Base-by-base conservation (phyloP, 495 filamentous ascomycete genomes). In the Penicillium tannophilum region DNA sequence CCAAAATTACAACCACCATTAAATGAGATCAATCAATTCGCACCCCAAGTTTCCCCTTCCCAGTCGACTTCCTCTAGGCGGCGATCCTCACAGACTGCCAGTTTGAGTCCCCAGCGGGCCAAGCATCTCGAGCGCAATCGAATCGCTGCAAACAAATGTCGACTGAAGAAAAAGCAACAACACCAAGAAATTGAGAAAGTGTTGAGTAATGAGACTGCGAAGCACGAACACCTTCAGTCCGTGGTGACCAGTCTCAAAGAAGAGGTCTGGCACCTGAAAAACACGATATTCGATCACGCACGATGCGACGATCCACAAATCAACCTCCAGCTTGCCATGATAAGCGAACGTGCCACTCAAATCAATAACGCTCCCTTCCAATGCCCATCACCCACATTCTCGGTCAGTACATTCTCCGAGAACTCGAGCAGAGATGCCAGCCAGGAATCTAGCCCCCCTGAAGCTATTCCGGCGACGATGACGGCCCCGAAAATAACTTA, bases 71-170 rank as follows among this genome's bases (percentile, higher is more conserved):
- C 59, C 24, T 11, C 61, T 19, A 43, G 43, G 6, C 28, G 26
- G 4, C 10, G 16, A 31, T 55, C 47, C 30, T 10, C 24, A 5
- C 6, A 19, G 31, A 3, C n/a, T n/a, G 17, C 46, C 30, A 49
- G 61, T 58, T 24, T 64, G n/a, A 61, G 48, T 44, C 56, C 64
- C 12, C 56, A 62, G 19, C 52, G 66, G 4, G 59, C 64, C 26
- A 60, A 51, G 28, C 66, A 67, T 43, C 63, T 69, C 17, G 66
- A 69, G 54, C 59, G 66, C 20, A 69, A 69, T 52, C 61, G 66
- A 16, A 52, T 69, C 44, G 65, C 66, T 35, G 66, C 66, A n/a
- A 69, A 63, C 54, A 69, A 69, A 50, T 69, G 66, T 44, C 61
- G 66, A 26, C 26, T 47, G 30, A 64, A 66, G 35, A 67, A 61